phyloP scores from a whole-genome alignment of 1,284 basidiomycete genomes.

The Hymenochaete sp. region DNA sequence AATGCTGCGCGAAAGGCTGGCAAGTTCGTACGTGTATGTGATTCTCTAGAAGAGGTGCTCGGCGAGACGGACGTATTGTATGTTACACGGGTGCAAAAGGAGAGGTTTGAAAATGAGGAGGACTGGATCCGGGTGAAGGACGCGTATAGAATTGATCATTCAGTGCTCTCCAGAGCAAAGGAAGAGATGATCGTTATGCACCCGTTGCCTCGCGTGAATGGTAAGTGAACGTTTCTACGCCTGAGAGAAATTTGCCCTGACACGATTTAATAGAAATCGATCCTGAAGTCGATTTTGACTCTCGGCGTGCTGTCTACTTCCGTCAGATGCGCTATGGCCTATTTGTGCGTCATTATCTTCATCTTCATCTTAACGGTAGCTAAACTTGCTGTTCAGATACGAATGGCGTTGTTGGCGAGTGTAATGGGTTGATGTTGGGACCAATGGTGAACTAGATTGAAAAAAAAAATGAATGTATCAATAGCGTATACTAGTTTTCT shows the following conservation, averaged over 20 bases:
- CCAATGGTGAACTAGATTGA: no score
- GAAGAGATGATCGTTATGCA: constrained; percentile 98
- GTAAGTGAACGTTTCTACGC: constrained; percentile 32
- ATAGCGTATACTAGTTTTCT: no score
- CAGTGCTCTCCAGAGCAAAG: constrained; percentile 85
- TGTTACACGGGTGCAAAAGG: constrained; percentile 93
- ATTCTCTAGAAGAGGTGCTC: constrained; percentile 84
- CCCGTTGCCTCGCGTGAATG: constrained; percentile 89
- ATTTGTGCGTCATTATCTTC: constrained; percentile 60
- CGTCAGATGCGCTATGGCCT: constrained; percentile 98
- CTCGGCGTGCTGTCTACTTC: constrained; percentile 92
- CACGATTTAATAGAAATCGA: constrained; percentile 71
- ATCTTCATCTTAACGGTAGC: background rate
- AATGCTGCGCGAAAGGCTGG: constrained; percentile 77
- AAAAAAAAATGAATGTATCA: background rate
- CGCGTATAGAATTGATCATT: constrained; percentile 90
- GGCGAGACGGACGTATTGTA: constrained; percentile 95
- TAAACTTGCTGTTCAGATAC: constrained; percentile 38
- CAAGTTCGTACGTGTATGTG: constrained; percentile 72
- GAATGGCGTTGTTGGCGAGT: constrained; percentile 69
- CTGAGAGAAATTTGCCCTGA: background rate
- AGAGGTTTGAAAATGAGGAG: constrained; percentile 75
- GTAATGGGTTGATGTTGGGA: constrained; percentile 41
- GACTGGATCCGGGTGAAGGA: constrained; percentile 93
- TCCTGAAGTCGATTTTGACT: constrained; percentile 97